A percentile compares a stretch with the other conserved stretches of the same genome.
These are phyloP conservation scores for Coemansia sp. DNA, from an alignment of 192 early-diverging fungal genomes.

Conservation along the genomic window DNA sequence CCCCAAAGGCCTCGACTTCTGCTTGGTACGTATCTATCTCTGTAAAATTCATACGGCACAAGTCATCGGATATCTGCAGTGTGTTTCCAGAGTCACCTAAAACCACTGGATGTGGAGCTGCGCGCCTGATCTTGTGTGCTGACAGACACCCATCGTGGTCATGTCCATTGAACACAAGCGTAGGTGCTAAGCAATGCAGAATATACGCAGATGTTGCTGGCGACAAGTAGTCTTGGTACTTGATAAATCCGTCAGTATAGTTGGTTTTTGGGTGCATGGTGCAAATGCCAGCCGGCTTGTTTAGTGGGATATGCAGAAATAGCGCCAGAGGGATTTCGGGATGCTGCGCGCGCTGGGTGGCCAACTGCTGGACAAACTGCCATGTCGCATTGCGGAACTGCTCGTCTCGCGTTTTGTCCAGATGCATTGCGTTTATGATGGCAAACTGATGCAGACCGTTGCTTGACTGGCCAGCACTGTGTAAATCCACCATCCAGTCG, in stretches of 20 bases:
- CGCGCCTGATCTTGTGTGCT: slow-evolving; percentile 26
- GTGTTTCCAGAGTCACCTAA: slow-evolving; percentile 11
- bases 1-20: slow-evolving; percentile 25
- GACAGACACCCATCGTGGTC: slow-evolving; percentile 64
- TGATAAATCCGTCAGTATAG: slow-evolving; percentile 50
- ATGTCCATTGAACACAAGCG: slow-evolving; percentile 63
- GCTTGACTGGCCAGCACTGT: slow-evolving; percentile 1
- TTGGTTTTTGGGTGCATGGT: slow-evolving; percentile 46
- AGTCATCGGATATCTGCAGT: slow-evolving; percentile 13
- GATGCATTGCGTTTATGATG: slow-evolving; percentile 51
- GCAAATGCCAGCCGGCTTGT: slow-evolving; percentile 60
- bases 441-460: slow-evolving; percentile 24
- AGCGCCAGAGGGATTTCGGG: slow-evolving; percentile 55
- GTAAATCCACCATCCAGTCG: slow-evolving; percentile 22
- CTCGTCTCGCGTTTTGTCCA: slow-evolving; percentile 40
- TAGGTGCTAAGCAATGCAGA: slow-evolving; percentile 57
- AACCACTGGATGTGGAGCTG: slow-evolving; percentile 5
- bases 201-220: slow-evolving; percentile 58
- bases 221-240: slow-evolving; percentile 63
- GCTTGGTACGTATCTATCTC: slow-evolving; percentile 29
- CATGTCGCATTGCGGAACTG: slow-evolving; percentile 58
- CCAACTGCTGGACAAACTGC: slow-evolving; percentile 54
- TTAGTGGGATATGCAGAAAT: slow-evolving; percentile 62
- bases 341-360: slow-evolving; percentile 18
- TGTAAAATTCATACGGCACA: slow-evolving; percentile 27